These are phyloP conservation scores for Penicillium nucicola DNA, from an alignment of 495 filamentous ascomycete genomes.

Conservation along the genomic window DNA sequence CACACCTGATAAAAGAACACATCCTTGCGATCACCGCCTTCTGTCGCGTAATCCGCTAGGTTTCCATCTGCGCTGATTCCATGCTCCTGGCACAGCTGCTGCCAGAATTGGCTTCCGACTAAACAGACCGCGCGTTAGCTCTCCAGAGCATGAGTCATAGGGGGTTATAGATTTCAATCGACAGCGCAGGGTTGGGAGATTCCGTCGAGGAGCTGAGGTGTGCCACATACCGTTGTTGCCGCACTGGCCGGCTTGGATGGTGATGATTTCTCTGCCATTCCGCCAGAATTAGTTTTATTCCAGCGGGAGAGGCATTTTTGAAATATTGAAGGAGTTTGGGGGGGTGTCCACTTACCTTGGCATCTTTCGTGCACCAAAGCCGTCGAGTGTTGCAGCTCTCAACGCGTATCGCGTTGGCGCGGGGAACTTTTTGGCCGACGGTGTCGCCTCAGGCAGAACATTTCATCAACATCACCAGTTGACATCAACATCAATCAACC, in stretches of 20 bases:
- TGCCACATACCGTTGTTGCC: slow-evolving; percentile 86
- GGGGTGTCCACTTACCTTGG: slow-evolving; percentile 37
- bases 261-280: slow-evolving; percentile 89
- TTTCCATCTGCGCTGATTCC: slow-evolving; percentile 97
- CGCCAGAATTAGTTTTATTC: not conserved
- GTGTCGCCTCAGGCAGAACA: slow-evolving; percentile 31
- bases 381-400: slow-evolving; percentile 26
- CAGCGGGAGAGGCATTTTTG: too few relatives aligned
- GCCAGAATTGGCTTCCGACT: slow-evolving; percentile 97
- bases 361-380: slow-evolving; percentile 33
- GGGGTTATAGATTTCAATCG: not conserved
- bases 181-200: slow-evolving; percentile 5
- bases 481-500: too few relatives aligned
- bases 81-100: slow-evolving; percentile 95
- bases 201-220: slow-evolving; percentile 11
- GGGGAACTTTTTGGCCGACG: slow-evolving; percentile 28
- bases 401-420: slow-evolving; percentile 42
- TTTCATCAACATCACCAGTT: slow-evolving; percentile 3
- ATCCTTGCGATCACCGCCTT: slow-evolving; percentile 96
- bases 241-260: slow-evolving; percentile 97
- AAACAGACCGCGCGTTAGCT: slow-evolving; percentile 14
- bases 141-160: not conserved
- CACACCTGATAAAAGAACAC: slow-evolving; percentile 95
- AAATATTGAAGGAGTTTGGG: not conserved
- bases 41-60: slow-evolving; percentile 90